Percentiles rank a stretch among this genome's conserved stretches.
Conservation (phyloP, 2,329 filamentous ascomycete genomes). For the Sordariomycetes sp. region DNA sequence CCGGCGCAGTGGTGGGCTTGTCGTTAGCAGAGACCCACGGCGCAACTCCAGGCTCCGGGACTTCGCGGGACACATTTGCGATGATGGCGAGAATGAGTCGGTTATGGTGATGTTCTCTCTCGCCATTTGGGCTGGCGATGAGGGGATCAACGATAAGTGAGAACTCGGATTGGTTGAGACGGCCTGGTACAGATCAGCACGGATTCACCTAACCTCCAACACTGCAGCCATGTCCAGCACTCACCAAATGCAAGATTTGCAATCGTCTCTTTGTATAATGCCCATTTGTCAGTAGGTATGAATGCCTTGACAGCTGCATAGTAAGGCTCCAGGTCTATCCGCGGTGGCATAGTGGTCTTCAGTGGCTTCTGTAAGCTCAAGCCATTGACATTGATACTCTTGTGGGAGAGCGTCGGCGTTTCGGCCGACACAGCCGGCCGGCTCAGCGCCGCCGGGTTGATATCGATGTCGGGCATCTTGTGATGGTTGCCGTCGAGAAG, state of each 20-base stretch:
- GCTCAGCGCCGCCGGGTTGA: slow-evolving; percentile 60
- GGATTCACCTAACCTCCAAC: neutral
- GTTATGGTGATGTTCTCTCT: slow-evolving; percentile 57
- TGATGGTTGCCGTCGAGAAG: slow-evolving; percentile 10
- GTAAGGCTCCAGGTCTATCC: slow-evolving; percentile 58
- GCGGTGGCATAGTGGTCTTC: slow-evolving; percentile 55
- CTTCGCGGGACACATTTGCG: slow-evolving; percentile 60
- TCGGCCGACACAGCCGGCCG: slow-evolving; percentile 48
- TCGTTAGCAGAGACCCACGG: slow-evolving; percentile 66
- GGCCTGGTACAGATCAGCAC: slow-evolving; percentile 30
- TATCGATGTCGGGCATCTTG: slow-evolving; percentile 59
- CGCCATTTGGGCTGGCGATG: slow-evolving; percentile 45
- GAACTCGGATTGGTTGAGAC: slow-evolving; percentile 54
- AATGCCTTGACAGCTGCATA: slow-evolving; percentile 52
- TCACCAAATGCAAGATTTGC: slow-evolving; percentile 55
- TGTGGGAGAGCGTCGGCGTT: slow-evolving; percentile 49
- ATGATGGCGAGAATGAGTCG: slow-evolving; percentile 59
- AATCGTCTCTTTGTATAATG: slow-evolving; percentile 52
- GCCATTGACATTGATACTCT: slow-evolving; percentile 45
- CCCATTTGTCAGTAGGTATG: slow-evolving; percentile 54
- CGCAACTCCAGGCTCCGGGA: slow-evolving; percentile 58
- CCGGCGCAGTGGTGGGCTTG: slow-evolving; percentile 47
- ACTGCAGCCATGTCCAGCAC: neutral
- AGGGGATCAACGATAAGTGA: slow-evolving; percentile 51
- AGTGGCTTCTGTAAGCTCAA: slow-evolving; percentile 38